phyloP scores from a whole-genome alignment of 1,284 basidiomycete genomes.

The Melanopsichium pennsylvanicum region DNA sequence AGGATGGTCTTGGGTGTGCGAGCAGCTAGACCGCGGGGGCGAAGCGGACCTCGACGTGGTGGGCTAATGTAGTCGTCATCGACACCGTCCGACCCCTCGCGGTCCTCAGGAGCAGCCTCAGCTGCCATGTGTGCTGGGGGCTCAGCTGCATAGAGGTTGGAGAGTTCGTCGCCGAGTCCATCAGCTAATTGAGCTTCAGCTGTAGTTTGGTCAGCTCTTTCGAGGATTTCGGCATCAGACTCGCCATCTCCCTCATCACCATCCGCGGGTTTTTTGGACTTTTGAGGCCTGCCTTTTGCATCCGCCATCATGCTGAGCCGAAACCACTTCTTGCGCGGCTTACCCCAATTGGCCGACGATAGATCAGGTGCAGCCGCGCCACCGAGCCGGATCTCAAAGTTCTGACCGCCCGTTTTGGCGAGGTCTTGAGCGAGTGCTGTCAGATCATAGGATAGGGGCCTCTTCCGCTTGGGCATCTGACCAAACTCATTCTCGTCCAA shows the following conservation, averaged over 20 bases:
- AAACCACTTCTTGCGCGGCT: slow-evolving; percentile 52
- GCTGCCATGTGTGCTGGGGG: slow-evolving; percentile 14
- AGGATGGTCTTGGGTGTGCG: slow-evolving; percentile 47
- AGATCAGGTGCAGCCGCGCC: slow-evolving; percentile 32
- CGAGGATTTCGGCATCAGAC: slow-evolving; percentile 25
- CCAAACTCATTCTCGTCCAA: slow-evolving; percentile 21
- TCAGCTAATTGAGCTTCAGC: too few relatives aligned
- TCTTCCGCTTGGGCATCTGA: slow-evolving; percentile 6
- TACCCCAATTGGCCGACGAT: slow-evolving; percentile 48
- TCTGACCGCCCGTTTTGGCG: slow-evolving; percentile 27
- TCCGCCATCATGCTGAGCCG: slow-evolving; percentile 45
- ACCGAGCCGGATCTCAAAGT: slow-evolving; percentile 39
- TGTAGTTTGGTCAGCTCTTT: too few relatives aligned
- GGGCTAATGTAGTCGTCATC: slow-evolving; percentile 55
- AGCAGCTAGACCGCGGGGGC: slow-evolving; percentile 46
- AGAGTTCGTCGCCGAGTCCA: slow-evolving; percentile 1
- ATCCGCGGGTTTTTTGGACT: slow-evolving; percentile 16
- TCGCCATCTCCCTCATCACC: slow-evolving; percentile 31
- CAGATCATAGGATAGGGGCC: slow-evolving; percentile 15
- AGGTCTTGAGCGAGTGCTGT: slow-evolving; percentile 28
- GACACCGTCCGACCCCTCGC: slow-evolving; percentile 24
- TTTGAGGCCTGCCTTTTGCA: slow-evolving; percentile 26
- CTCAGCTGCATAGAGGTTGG: slow-evolving; percentile 24
- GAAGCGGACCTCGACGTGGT: slow-evolving; percentile 51
- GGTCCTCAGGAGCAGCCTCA: not conserved